Evolutionary conservation across 805 yeast genomes (phyloP).

Genomic region (Middelhovenomyces tepae): DNA sequence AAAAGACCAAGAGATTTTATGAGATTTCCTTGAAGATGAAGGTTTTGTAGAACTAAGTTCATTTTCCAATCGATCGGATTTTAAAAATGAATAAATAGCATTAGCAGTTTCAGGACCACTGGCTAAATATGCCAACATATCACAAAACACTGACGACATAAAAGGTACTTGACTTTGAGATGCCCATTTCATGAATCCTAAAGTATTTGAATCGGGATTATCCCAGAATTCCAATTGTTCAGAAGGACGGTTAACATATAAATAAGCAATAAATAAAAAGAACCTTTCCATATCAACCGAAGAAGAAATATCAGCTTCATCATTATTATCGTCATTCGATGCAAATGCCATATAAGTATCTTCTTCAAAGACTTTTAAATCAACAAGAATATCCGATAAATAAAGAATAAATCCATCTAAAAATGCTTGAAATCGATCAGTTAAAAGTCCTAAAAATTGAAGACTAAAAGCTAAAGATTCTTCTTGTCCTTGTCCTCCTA

Average conservation of each 20-base stretch:
- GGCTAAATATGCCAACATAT: constrained; percentile 69
- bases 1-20: constrained; percentile 43
- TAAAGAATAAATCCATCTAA: constrained; percentile 25
- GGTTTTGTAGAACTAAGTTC: constrained; percentile 7
- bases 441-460: no score
- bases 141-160: constrained; percentile 72
- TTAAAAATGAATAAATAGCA: constrained; percentile 18
- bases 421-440: no score
- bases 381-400: constrained; percentile 31
- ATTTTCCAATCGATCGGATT: no score
- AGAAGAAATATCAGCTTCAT: constrained; percentile 41
- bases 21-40: constrained; percentile 19
- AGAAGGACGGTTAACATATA: constrained; percentile 54
- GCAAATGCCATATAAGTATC: constrained; percentile 25
- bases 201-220: constrained; percentile 53
- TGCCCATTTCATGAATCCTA: constrained; percentile 87
- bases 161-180: constrained; percentile 69
- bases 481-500: no score
- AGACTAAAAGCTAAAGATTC: no score
- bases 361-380: constrained; percentile 32
- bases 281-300: constrained; percentile 84
- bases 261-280: constrained; percentile 62
- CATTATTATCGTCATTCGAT: constrained; percentile 15
- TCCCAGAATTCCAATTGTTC: constrained; percentile 57
- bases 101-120: constrained; percentile 48